Conservation (phyloP, 495 filamentous ascomycete species). For the Hypoxylon rickii region DNA sequence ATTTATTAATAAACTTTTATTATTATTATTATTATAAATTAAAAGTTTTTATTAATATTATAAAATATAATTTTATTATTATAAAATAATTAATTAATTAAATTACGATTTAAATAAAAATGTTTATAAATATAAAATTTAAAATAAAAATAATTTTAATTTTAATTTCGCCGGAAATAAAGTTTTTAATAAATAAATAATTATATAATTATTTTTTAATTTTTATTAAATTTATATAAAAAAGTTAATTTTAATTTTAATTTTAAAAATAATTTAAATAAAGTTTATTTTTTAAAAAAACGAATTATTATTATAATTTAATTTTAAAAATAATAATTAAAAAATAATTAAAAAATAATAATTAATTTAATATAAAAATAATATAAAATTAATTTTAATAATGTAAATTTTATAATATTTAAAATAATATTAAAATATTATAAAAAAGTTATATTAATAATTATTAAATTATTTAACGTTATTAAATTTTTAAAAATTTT, state of each 20-base stretch:
- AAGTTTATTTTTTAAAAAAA: too few relatives aligned
- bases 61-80: background rate
- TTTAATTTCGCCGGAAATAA: too few relatives aligned
- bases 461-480: too few relatives aligned
- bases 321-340: background rate
- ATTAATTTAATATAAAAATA: background rate
- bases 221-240: too few relatives aligned
- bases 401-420: background rate
- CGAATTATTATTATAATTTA: too few relatives aligned
- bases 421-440: background rate
- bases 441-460: background rate
- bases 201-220: background rate
- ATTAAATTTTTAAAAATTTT: background rate
- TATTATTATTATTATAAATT: background rate
- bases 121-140: too few relatives aligned
- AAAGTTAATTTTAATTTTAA: background rate
- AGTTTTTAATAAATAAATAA: background rate
- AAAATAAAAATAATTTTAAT: background rate
- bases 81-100: too few relatives aligned
- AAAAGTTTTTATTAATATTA: background rate
- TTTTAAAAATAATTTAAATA: background rate
- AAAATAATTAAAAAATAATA: background rate
- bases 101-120: too few relatives aligned
- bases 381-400: too few relatives aligned
- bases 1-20: background rate